Evolutionary conservation across 306 rosid genomes (phyloP).

Genomic region (Prunus fruticosa): DNA sequence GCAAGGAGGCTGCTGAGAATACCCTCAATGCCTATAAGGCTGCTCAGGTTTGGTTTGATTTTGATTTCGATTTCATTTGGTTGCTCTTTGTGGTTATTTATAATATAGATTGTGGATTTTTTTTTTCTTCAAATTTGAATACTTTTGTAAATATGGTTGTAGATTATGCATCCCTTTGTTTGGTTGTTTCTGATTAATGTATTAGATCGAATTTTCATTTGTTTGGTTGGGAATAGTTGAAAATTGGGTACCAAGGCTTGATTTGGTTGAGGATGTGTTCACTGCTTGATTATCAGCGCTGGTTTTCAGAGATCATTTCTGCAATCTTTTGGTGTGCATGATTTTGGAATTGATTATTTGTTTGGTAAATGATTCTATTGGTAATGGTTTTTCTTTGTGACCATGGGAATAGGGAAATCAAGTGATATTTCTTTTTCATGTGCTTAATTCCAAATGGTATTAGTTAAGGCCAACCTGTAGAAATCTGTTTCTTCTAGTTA

Average conservation of each 20-base stretch:
- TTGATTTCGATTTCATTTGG: not conserved
- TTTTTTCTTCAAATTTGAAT: not conserved
- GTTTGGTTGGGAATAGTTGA: not conserved
- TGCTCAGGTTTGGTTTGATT: constrained; percentile 24
- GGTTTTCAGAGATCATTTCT: not conserved
- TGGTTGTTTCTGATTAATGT: not conserved
- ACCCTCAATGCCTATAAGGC: constrained; percentile 35
- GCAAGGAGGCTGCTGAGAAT: constrained; percentile 40
- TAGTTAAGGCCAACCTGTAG: not conserved
- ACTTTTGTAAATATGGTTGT: not conserved
- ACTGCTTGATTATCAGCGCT: not conserved
- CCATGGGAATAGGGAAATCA: not conserved
- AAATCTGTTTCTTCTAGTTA: not conserved
- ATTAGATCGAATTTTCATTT: not conserved
- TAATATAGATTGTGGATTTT: too few relatives aligned
- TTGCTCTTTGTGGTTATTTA: not conserved
- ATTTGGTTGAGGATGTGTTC: not conserved
- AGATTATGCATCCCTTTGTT: not conserved
- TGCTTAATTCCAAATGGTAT: not conserved
- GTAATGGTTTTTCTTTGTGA: not conserved
- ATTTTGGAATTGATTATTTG: not conserved
- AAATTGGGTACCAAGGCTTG: not conserved
- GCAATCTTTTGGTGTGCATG: not conserved
- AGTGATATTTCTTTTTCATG: not conserved
- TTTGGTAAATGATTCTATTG: not conserved